Evolutionary conservation across 2,329 filamentous ascomycete species (phyloP).

Genomic region (Aspergillus hiratsukae): DNA sequence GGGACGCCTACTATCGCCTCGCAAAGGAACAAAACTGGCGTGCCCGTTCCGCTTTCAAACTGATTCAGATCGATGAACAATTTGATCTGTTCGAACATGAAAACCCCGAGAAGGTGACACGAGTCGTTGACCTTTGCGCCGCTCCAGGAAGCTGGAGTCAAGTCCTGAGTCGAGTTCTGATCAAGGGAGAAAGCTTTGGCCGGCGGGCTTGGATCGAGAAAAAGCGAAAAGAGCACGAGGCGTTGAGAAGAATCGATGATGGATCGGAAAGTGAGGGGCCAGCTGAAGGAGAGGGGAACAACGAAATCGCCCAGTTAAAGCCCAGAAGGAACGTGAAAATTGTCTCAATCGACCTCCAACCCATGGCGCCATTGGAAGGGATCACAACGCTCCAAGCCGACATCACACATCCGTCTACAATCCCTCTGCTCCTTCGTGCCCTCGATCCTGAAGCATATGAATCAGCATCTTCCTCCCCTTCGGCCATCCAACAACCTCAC

Average conservation of each 20-base stretch:
- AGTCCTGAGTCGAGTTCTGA: constrained; percentile 86
- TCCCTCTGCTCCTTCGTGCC: constrained; percentile 79
- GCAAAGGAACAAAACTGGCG: constrained; percentile 99
- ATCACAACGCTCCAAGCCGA: constrained; percentile 91
- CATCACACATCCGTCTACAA: constrained; percentile 94
- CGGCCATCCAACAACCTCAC: constrained; percentile 56
- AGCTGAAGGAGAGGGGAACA: constrained; percentile 26
- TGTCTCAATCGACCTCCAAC: constrained; percentile 91
- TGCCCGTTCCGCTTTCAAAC: constrained; percentile 91
- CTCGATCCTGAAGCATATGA: constrained; percentile 67
- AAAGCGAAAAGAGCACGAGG: constrained; percentile 55
- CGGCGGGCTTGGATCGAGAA: constrained; percentile 82
- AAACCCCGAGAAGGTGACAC: constrained; percentile 65
- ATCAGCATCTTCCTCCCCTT: constrained; percentile 30
- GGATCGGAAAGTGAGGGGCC: constrained; percentile 13
- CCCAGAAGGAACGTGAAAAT: constrained; percentile 78
- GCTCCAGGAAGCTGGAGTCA: constrained; percentile 97
- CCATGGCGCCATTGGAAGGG: constrained; percentile 88
- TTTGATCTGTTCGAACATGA: constrained; percentile 79
- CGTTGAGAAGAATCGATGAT: constrained; percentile 19
- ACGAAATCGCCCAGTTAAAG: constrained; percentile 32
- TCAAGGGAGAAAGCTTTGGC: constrained; percentile 89
- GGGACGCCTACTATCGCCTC: constrained; percentile 94
- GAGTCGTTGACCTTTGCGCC: constrained; percentile 93
- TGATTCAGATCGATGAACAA: constrained; percentile 92